Percentiles rank a stretch among this genome's conserved stretches.
Evolutionary conservation across 2,329 filamentous ascomycete species (phyloP).

Genomic region (Camillea tinctor): DNA sequence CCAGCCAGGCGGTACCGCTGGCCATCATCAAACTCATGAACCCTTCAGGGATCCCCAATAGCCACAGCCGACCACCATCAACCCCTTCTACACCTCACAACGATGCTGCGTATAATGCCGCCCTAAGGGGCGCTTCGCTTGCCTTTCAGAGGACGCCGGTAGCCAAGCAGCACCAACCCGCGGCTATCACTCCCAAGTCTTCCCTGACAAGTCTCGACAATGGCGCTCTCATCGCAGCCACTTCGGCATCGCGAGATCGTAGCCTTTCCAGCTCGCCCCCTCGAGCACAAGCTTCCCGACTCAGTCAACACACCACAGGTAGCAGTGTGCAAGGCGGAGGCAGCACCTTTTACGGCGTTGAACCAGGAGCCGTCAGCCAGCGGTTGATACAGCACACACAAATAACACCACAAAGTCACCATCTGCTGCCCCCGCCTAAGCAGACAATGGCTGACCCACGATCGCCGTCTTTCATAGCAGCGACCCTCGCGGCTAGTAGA

Average conservation of each 20-base stretch:
- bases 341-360: constrained; percentile 9
- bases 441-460: constrained; percentile 37
- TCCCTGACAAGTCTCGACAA: constrained; percentile 28
- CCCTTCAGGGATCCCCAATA: constrained; percentile 24
- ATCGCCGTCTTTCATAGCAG: constrained; percentile 61
- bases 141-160: constrained; percentile 47
- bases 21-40: constrained; percentile 28
- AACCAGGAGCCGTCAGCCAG: constrained; percentile 24
- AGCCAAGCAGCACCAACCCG: constrained; percentile 13
- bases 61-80: constrained; percentile 24
- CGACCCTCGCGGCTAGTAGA: constrained; percentile 61
- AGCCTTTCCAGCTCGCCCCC: constrained; percentile 25
- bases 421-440: constrained; percentile 18
- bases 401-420: constrained; percentile 9
- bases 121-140: constrained; percentile 53
- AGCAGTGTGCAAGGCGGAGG: constrained; percentile 30
- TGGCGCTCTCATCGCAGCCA: constrained; percentile 46
- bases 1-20: constrained; percentile 11
- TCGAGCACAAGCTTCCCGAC: constrained; percentile 11
- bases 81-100: constrained; percentile 30
- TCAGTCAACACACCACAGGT: constrained; percentile 41
- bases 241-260: constrained; percentile 37
- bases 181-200: constrained; percentile 8
- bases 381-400: constrained; percentile 24
- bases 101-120: constrained; percentile 34